Evolutionary conservation across 2,329 filamentous ascomycete species (phyloP).

Genomic region (Diplodia scrobiculata): DNA sequence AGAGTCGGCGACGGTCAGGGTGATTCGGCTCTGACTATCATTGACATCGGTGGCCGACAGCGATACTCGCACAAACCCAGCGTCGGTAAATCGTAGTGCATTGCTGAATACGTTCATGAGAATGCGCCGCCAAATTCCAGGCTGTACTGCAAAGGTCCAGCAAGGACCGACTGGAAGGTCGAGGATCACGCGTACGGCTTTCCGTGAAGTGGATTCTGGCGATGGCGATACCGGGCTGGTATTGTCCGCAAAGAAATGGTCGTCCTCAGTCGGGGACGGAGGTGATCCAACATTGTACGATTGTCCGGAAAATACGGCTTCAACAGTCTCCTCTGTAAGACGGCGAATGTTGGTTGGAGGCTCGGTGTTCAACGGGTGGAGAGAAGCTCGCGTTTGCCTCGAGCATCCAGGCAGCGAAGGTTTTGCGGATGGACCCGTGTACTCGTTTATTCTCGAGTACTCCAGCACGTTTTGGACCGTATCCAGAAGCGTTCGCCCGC

Average conservation of each 20-base stretch:
- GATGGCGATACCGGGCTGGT: background rate
- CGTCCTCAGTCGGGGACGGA: background rate
- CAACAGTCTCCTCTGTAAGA: constrained; percentile 43
- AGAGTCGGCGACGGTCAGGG: constrained; percentile 42
- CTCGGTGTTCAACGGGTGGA: background rate
- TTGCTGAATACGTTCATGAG: constrained; percentile 67
- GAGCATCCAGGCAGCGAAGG: background rate
- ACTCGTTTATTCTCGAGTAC: constrained; percentile 43
- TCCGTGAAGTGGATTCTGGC: background rate
- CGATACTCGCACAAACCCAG: background rate
- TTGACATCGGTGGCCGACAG: background rate
- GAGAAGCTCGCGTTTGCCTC: background rate
- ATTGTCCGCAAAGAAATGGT: background rate
- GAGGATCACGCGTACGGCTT: constrained; percentile 47
- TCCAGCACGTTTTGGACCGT: constrained; percentile 42
- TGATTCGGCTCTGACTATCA: constrained; percentile 9
- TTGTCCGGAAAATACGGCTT: constrained; percentile 35
- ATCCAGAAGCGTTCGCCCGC: constrained; percentile 48
- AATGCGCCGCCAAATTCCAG: constrained; percentile 55
- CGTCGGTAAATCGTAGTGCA: constrained; percentile 61
- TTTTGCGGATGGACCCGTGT: constrained; percentile 21
- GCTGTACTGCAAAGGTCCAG: constrained; percentile 60
- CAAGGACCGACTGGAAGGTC: constrained; percentile 51
- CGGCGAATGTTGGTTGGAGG: constrained; percentile 39
- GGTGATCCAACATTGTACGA: background rate